Evolutionary conservation across 2,329 filamentous ascomycete species (phyloP).

Genomic region (Cercospora nicotianae): DNA sequence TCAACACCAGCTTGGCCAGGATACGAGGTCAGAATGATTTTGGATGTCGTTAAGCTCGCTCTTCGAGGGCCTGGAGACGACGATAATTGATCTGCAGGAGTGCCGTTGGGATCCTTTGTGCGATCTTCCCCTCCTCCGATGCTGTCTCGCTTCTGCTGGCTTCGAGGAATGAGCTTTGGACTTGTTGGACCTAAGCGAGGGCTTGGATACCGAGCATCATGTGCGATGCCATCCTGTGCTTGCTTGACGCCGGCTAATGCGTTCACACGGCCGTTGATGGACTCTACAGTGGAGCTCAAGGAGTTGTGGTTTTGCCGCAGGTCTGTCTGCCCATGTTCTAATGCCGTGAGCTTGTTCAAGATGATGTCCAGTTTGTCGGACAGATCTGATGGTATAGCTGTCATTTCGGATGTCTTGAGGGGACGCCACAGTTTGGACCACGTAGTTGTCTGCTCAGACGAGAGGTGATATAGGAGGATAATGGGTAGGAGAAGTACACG

Average conservation of each 20-base stretch:
- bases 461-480: neutral
- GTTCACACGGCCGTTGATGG: constrained; percentile 63
- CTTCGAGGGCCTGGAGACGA: constrained; percentile 38
- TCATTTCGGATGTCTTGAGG: neutral
- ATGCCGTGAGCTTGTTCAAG: constrained; percentile 54
- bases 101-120: constrained; percentile 25
- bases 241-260: constrained; percentile 60
- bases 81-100: constrained; percentile 10
- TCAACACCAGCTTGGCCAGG: constrained; percentile 93
- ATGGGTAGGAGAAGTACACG: neutral
- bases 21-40: constrained; percentile 77
- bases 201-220: constrained; percentile 34
- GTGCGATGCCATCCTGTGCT: constrained; percentile 52
- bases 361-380: constrained; percentile 52
- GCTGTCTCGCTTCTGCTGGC: constrained; percentile 31
- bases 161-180: constrained; percentile 28
- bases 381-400: constrained; percentile 15
- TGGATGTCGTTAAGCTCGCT: constrained; percentile 49
- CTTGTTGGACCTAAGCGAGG: constrained; percentile 28
- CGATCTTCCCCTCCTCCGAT: constrained; percentile 29
- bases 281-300: constrained; percentile 58
- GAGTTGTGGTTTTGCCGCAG: constrained; percentile 57
- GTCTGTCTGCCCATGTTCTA: constrained; percentile 57
- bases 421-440: neutral
- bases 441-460: neutral